A percentile compares a stretch with the other conserved stretches of the same genome.
Conservation (phyloP, 495 filamentous ascomycete species). For the Melanomma pulvis-pyrius region DNA sequence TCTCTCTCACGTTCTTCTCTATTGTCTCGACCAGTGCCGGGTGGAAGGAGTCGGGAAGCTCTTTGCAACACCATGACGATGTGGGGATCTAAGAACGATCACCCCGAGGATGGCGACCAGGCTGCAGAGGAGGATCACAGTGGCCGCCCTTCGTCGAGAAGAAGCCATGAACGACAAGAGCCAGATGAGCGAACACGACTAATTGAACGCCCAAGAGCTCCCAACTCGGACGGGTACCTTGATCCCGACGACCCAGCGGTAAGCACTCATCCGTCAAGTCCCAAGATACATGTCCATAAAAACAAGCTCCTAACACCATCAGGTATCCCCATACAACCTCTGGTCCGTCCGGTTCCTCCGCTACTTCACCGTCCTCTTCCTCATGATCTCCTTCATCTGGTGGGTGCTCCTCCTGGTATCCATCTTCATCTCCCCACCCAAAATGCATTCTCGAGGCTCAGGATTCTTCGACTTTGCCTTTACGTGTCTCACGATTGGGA, state of each 20-base stretch:
- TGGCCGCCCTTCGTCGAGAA: constrained; percentile 6
- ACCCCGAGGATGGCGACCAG: constrained; percentile 12
- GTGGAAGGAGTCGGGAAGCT: neutral
- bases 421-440: constrained; percentile 84
- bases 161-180: constrained; percentile 37
- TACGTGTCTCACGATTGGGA: constrained; percentile 52
- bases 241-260: constrained; percentile 95
- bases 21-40: neutral
- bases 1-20: neutral
- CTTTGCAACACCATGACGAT: neutral
- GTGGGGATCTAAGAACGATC: constrained; percentile 38
- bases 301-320: constrained; percentile 6
- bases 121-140: constrained; percentile 2
- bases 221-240: constrained; percentile 64
- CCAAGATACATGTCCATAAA: neutral
- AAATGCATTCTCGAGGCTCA: constrained; percentile 80
- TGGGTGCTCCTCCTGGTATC: constrained; percentile 86
- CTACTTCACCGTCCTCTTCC: constrained; percentile 71
- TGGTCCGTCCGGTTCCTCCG: constrained; percentile 81
- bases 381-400: constrained; percentile 79
- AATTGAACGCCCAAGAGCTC: constrained; percentile 54
- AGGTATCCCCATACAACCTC: constrained; percentile 95
- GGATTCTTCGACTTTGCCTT: constrained; percentile 83
- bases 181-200: constrained; percentile 76
- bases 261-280: constrained; percentile 36